phyloP scores from a whole-genome alignment of 2,329 filamentous ascomycete species.

The Lachnellula hyalina region DNA sequence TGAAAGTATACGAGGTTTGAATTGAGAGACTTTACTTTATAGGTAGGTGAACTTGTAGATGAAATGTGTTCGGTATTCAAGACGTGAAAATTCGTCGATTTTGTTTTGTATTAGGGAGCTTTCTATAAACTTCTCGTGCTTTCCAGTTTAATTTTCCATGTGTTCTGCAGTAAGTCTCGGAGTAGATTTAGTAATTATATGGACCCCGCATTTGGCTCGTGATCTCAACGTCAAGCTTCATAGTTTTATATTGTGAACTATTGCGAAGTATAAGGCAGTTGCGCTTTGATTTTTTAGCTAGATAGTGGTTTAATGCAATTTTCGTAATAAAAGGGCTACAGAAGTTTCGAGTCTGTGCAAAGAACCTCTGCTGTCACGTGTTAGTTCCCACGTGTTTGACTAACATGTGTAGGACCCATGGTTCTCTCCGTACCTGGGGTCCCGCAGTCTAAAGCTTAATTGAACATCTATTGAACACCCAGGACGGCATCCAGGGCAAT shows the following conservation, averaged over 20 bases:
- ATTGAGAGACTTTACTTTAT: too few species aligned
- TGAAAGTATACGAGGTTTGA: too few species aligned
- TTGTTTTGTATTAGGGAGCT: background rate
- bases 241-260: too few species aligned
- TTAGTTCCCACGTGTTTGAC: background rate
- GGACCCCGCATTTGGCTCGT: background rate
- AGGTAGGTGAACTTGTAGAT: too few species aligned
- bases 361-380: background rate
- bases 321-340: too few species aligned
- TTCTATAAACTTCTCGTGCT: background rate
- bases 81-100: too few species aligned
- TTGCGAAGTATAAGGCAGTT: too few species aligned
- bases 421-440: background rate
- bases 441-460: constrained; percentile 13
- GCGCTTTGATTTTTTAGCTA: too few species aligned
- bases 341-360: too few species aligned
- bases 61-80: too few species aligned
- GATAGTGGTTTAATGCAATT: too few species aligned
- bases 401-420: background rate
- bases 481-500: background rate
- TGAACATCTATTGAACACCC: constrained; percentile 10
- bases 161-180: background rate
- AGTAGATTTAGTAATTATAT: background rate
- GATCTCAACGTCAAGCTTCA: too few species aligned
- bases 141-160: background rate